Base-by-base conservation (phyloP, 73 alveolate species). In the Halteria grandinella region DNA sequence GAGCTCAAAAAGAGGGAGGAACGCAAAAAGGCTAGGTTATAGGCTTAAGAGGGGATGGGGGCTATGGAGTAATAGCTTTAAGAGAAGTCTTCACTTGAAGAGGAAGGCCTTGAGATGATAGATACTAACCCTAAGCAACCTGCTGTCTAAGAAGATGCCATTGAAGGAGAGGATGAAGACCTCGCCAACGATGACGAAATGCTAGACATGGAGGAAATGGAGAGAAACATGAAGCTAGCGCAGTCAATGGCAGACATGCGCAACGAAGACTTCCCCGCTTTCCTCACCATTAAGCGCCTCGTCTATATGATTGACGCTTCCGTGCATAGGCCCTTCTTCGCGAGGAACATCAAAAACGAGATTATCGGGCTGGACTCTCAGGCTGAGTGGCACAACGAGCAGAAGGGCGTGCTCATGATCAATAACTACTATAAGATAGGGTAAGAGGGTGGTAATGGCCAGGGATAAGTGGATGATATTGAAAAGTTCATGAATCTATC, bases 341-440 rank as follows among this genome's bases (percentile, higher is more conserved):
- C 91, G 10, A 43, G 94, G 62, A 81, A 59, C 29, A 33, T 10
- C 18, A 39, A 58, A 8, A 86, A 86, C 14, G 17, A 58, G 17
- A 71, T 55, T 29, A 43, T 57, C 14, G 92, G 94, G 34, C 40
- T 69, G 82, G 78, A 52, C 15, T 24, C 81, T 4, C 54, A 73
- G 18, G 78, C 55, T 48, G 94, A 87, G 40, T 89, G 96, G 96
- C 92, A 89, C 43, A 78, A 85, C 36, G 96, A 89, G 64, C 45
- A 40, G 29, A 14, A 53, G 47, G 91, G 91, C 1, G 82, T 62
- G 0, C 49, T 82, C 25, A 72, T 82, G 86, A 82, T 82, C 54
- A 82, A 82, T 45, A 47, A 66, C 25, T 82, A 82, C 37, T 71
- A 55, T 20, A 70, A 82, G n/a, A n/a, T n/a, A n/a, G n/a, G n/a